A percentile compares a stretch with the other conserved stretches of the same genome.
Conservation (phyloP, 192 early-diverging fungal species). For the Blastocladiella britannica region DNA sequence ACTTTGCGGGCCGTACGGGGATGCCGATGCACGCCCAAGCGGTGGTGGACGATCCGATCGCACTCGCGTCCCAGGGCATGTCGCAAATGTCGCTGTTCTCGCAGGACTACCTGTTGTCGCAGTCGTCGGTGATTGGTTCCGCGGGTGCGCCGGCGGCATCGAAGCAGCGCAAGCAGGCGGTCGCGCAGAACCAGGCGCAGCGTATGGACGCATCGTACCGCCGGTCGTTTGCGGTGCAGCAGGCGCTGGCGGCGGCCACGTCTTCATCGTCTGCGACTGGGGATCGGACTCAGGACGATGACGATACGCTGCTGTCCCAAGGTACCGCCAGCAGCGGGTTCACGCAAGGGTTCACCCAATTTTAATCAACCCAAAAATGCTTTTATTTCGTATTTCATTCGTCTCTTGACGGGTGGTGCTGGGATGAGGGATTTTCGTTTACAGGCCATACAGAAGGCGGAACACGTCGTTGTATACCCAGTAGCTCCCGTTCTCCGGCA, state of each 20-base stretch:
- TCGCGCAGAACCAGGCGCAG: neutral
- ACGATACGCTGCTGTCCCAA: neutral
- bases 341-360: neutral
- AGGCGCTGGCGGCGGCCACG: neutral
- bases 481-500: slow-evolving; percentile 41
- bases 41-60: too few species aligned
- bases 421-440: too few species aligned
- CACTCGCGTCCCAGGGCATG: neutral
- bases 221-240: too few species aligned
- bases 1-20: too few species aligned
- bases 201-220: neutral
- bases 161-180: neutral
- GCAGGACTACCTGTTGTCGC: neutral
- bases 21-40: too few species aligned
- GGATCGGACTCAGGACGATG: neutral
- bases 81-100: neutral
- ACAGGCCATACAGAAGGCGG: slow-evolving; percentile 56
- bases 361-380: too few species aligned
- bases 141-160: neutral
- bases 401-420: too few species aligned
- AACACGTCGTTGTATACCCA: slow-evolving; percentile 77
- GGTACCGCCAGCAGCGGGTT: too few species aligned
- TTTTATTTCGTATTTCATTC: too few species aligned
- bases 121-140: neutral
- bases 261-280: neutral